Evolutionary conservation across 1,284 basidiomycete genomes (phyloP), one percentile per base, ranked within the genome.

Genomic region (Cutaneotrichosporon curvatum): DNA sequence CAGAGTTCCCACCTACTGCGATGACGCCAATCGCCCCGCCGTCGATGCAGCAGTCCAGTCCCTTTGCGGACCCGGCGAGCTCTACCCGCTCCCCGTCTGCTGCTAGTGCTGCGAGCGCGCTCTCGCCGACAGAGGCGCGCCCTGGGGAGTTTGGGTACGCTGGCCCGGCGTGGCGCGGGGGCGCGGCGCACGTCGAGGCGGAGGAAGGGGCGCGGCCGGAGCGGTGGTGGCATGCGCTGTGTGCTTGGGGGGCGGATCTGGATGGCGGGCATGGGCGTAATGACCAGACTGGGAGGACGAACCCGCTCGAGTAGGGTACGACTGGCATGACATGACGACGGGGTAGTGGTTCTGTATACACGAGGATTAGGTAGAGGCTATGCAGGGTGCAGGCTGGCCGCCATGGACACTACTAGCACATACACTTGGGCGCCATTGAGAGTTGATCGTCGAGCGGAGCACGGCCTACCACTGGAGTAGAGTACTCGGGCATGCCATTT

Each of bases 181-280:
- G 63, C 20, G 56, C 50, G 12, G 57, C 47, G 45, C 42, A 14
- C 14, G 23, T 38, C 4, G 43, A 43, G 40, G 9, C 23, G 37
- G 30, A 12, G 31, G 22, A 20, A 12, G 48, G 47, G 14, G 31
- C 45, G 12, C 43, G 41, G 20, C 50, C 50, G n/a, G 67, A 68
- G 28, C 57, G 56, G 40, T 68, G 67, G 67, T 68, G 67, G 67
- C 61, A 67, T 47, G 59, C 65, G 30, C 45, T 68, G 8, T 68
- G 67, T 38, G 60, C 65, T 5, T 68, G 67, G 67, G 67, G 67
- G 5, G 39, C 53, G 14, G 67, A 68, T 36, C 49, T 68, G 30
- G 66, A 68, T 42, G 64, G 62, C 32, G 65, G 65, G 3, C 58
- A 61, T 18, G 52, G 53, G 30, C 51, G 53, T n/a, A 51, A 7